Base-by-base conservation (phyloP, 257 asterid species). In the Galeopsis tetrahit region DNA sequence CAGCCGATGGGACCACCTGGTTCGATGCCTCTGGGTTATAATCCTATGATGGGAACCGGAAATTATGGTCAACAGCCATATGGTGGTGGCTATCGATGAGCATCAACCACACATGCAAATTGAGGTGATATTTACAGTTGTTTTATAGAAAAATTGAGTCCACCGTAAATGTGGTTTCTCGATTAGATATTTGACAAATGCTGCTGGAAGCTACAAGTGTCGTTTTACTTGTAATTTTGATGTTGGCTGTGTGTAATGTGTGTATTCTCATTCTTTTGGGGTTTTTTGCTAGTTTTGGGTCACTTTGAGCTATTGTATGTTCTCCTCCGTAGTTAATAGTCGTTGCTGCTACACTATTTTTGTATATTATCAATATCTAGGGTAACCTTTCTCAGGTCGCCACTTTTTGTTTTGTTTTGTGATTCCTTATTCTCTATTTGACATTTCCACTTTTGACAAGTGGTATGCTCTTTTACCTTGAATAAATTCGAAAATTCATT, bases 31-130 rank as follows among this genome's bases (percentile, higher is more conserved):
- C 89, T 89, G 69, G 93, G 89, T 32, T 86, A 89, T 78, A 91
- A 86, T 76, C 88, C 89, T 49, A 78, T 74, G 77, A 85, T 80
- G 87, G 96, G 98, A 38, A 35, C 79, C n/a, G 91, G 92, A 62
- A 85, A 81, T 65, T 90, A 86, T 28, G 85, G 85, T 53, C 97
- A 94, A 75, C 92, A 83, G 55, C 89, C 89, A 35, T 85, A 89
- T 59, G 89, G 92, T 66, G 96, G 98, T 67, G 97, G 99, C 80
- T 89, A 86, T 58, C 75, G 87, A 82, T 89, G 85, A 88, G 64
- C 75, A n/a, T 52, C 28, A 46, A 58, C 65, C 68, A 52, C 42
- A 21, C 28, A 21, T 6, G 33, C 39, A 15, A 52, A 42, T 51
- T 7, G 70, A 65, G 73, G 51, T 32, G 68, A 40, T 51, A 35